phyloP scores from a whole-genome alignment of 345 rosid species.

The Eutrema heterophyllum region DNA sequence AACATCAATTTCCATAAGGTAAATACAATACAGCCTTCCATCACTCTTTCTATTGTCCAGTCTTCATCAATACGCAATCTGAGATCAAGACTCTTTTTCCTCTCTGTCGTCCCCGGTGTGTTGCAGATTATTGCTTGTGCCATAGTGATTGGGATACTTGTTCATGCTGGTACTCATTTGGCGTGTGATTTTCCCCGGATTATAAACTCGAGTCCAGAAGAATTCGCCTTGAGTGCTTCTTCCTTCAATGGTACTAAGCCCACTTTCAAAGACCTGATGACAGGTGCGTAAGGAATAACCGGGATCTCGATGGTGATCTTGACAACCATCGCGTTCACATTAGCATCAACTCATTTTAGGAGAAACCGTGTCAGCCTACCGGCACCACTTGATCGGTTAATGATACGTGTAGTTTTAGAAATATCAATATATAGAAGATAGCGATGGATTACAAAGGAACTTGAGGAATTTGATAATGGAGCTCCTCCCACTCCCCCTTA shows the following conservation, averaged over 20 bases:
- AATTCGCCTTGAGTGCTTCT: constrained; percentile 55
- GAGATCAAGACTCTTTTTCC: not conserved
- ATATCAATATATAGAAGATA: no score
- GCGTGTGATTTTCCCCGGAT: constrained; percentile 82
- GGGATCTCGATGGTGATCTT: constrained; percentile 76
- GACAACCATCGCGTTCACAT: constrained; percentile 55
- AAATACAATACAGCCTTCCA: not conserved
- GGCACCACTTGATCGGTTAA: constrained; percentile 66
- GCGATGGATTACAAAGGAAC: no score
- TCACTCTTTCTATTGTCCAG: not conserved
- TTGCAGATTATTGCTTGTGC: constrained; percentile 74
- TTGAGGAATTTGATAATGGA: no score
- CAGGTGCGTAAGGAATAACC: constrained; percentile 63
- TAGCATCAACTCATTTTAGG: constrained; percentile 69
- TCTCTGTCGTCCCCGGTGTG: not conserved
- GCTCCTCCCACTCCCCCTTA: no score
- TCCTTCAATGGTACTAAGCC: constrained; percentile 55
- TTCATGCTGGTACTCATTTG: constrained; percentile 76
- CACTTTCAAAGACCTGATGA: constrained; percentile 56
- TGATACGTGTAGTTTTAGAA: no score
- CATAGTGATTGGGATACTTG: constrained; percentile 52
- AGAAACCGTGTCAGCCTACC: constrained; percentile 68
- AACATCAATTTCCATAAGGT: constrained; percentile 95
- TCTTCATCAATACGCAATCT: not conserved
- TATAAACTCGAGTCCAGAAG: constrained; percentile 47